Conservation (phyloP, 306 rosid genomes). For the Inga laurina region DNA sequence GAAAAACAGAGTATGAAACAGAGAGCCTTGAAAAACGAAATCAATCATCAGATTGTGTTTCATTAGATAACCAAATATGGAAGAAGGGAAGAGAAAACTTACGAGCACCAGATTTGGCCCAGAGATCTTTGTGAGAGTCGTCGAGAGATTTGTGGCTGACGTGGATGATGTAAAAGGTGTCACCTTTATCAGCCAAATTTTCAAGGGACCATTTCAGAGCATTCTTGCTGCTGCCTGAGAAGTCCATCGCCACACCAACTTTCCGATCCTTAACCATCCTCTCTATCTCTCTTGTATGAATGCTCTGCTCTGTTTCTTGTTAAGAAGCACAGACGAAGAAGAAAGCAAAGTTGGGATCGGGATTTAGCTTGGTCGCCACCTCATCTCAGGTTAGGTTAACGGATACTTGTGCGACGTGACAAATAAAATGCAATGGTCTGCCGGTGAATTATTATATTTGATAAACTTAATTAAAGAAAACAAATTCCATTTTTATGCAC, state of each 20-base stretch:
- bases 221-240: constrained; percentile 83
- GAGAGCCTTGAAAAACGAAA: neutral
- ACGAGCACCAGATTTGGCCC: constrained; percentile 82
- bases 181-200: constrained; percentile 81
- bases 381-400: neutral
- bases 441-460: no score
- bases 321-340: neutral
- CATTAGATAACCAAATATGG: neutral
- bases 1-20: neutral
- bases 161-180: constrained; percentile 73
- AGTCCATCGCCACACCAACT: constrained; percentile 87
- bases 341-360: neutral
- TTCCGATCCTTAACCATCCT: constrained; percentile 71
- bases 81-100: constrained; percentile 10
- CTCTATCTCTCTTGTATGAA: neutral
- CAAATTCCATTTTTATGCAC: no score
- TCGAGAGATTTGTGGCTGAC: constrained; percentile 46
- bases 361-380: neutral
- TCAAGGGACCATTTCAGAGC: constrained; percentile 89
- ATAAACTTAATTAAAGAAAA: no score
- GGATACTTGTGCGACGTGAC: no score
- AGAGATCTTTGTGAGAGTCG: constrained; percentile 53
- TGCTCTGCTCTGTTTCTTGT: neutral
- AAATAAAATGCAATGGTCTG: no score
- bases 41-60: neutral